Evolutionary conservation across 2,329 filamentous ascomycete genomes (phyloP), one percentile per base, ranked within the genome.

Genomic region (Xylaria sp.): DNA sequence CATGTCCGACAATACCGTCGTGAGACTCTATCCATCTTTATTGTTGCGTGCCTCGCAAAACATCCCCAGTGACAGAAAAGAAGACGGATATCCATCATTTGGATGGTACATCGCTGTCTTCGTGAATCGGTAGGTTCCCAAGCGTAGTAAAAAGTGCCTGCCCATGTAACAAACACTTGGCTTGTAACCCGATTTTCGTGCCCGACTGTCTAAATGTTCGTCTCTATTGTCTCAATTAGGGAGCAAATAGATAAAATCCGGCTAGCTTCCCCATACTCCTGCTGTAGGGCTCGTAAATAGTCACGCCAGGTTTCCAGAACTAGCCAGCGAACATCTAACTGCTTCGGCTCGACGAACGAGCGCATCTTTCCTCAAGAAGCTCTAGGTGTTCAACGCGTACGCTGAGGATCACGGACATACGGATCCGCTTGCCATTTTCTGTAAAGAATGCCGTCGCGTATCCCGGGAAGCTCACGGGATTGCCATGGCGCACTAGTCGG

Each of bases 371-470:
- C 60, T 73, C 15, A 34, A 13, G 23, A 53, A 41, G 2, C 12
- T 41, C 66, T 36, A 36, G 25, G n/a, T 23, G 18, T 50, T 60
- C n/a, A 71, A 50, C n/a, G 60, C 18, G 50, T 63, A 30, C 64
- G 61, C 32, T 61, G 66, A 46, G 32, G 48, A 70, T 84, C 79
- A 45, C 80, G 80, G 13, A 82, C 79, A 63, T 83, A 87, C 72
- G 83, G 80, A 64, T 87, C 84, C 56, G 82, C 79, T 74, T 82
- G 80, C 85, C 85, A 88, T 15, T 83, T 79, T 71, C 82, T 81
- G 67, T 78, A 78, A 70, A 87, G 74, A 52, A 83, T 80, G 55
- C 86, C 82, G 62, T 87, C 84, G 25, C 83, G 81, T 39, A 87
- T 82, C 39, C 82, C 81, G 66, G 84, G 81, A 48, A 85, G 73